Base-by-base conservation (phyloP, 306 rosid genomes). In the Quercus rubra region DNA sequence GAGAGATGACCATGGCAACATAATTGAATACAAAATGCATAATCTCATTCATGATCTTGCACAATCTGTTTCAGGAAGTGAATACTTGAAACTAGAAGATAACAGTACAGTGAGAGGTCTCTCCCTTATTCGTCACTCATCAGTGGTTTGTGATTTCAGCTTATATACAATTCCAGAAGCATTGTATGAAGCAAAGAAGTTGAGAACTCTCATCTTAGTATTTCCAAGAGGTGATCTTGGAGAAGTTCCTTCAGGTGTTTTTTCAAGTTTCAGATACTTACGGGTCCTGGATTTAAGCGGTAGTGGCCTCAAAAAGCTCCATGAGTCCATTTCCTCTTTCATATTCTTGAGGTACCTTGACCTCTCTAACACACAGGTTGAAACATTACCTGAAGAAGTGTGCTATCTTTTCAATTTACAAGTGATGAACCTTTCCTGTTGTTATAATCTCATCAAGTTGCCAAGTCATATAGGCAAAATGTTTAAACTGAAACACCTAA, bases 41-140 rank as follows among this genome's bases (percentile, higher is more conserved):
- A 77, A 79, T 33, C 81, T 75, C 49, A 33, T 84, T 58, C 76
- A 72, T 51, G 84, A 73, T 41, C 87, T 80, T 33, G 70, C 76
- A 54, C 78, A 64, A 7, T 58, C 76, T 1, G 52, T 84, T 55
- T 15, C 70, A 12, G 79, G 81, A 30, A 17, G n/a, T 12, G 87
- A 84, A 80, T 80, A 56, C 77, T 62, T 55, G 10, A 80, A 38
- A 11, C 13, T 80, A 4, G 84, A 78, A 19, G 30, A 73, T 27
- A 14, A 11, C 25, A 46, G 25, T 57, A 19, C 28, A 3, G 27
- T n/a, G 18, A 55, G 68, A 15, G 8, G 31, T 67, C 69, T 72
- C 19, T 15, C 84, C n/a, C 31, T 13, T 54, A n/a, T 59, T 31
- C 76, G 84, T 6, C 84, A 84, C 30, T 28, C 82, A 3, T 84